Conservation (phyloP, 2,329 filamentous ascomycete species). For the Chaetomiaceae sp. region DNA sequence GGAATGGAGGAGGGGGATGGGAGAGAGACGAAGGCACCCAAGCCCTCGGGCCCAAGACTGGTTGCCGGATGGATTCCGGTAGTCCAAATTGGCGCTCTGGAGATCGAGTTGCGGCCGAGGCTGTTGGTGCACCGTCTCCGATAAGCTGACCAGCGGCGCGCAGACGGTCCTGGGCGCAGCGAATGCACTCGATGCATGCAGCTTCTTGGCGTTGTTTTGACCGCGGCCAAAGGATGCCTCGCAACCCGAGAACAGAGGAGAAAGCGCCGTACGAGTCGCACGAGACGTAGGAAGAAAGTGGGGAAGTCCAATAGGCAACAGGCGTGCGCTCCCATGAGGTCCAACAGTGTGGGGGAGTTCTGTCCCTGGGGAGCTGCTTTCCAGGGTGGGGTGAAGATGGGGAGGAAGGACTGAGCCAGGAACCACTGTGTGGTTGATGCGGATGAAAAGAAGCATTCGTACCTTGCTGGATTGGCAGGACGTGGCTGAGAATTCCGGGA, state of each 20-base stretch:
- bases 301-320: conserved; percentile 9
- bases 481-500: too few relatives aligned
- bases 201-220: conserved; percentile 4
- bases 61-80: conserved; percentile 2
- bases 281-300: conserved; percentile 1
- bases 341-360: not conserved
- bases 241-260: conserved; percentile 3
- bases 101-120: conserved; percentile 9
- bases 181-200: conserved; percentile 1
- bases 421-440: too few relatives aligned
- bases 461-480: too few relatives aligned
- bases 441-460: too few relatives aligned
- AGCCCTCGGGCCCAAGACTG: not conserved
- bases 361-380: too few relatives aligned
- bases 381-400: too few relatives aligned
- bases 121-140: not conserved
- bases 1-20: conserved; percentile 5
- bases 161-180: not conserved
- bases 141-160: not conserved
- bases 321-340: not conserved
- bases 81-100: conserved; percentile 8
- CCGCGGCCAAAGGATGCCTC: conserved; percentile 7
- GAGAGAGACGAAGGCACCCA: not conserved
- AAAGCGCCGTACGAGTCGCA: not conserved
- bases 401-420: too few relatives aligned